Base-by-base conservation (phyloP, 768 basidiomycete species). In the Boletus eberwhitei region DNA sequence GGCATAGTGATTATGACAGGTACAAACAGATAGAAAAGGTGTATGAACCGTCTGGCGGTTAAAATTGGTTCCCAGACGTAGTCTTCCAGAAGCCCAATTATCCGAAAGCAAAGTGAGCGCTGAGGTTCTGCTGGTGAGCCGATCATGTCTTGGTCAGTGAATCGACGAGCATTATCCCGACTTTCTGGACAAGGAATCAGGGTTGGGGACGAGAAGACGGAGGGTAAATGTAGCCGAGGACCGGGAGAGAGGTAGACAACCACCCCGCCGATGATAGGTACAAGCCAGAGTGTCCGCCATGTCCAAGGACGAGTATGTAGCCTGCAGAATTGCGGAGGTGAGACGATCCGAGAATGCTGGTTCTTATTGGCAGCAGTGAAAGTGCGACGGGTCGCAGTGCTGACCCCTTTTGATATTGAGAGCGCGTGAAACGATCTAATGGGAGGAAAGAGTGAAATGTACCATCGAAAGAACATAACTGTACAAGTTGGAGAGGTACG, bases 1-100 rank as follows among this genome's bases (percentile, higher is more conserved):
- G 96, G 95, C 47, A 84, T 80, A 3, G 84, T 77, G 44, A 95
- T 42, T 48, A 99, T 81, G 54, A 98, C 92, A 1, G 97, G 97
- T 5, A 88, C 72, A 71, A 99, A 98, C 50, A 98, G 76, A 57
- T 80, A 70, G 59, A 87, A 86, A 21, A 99, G 82, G 62, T 89
- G 83, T 24, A 93, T 70, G 74, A 98, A 98, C 39, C 97, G 82
- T 50, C 79, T 75, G 24, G 86, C 82, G 1, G 93, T 98, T 44
- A 88, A 77, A 48, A 98, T 67, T 14, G 93, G 96, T 66, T 98
- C 94, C 81, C 88, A 81, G 62, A 98, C 72, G 48, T 75, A 77
- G 50, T 79, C 74, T 40, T 76, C 77, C 17, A 94, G 62, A 46
- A 89, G 64, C 13, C 65, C 57, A 9, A 69, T 43, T 46, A 88